phyloP scores from a whole-genome alignment of 306 rosid genomes.

The Prunus armeniaca region DNA sequence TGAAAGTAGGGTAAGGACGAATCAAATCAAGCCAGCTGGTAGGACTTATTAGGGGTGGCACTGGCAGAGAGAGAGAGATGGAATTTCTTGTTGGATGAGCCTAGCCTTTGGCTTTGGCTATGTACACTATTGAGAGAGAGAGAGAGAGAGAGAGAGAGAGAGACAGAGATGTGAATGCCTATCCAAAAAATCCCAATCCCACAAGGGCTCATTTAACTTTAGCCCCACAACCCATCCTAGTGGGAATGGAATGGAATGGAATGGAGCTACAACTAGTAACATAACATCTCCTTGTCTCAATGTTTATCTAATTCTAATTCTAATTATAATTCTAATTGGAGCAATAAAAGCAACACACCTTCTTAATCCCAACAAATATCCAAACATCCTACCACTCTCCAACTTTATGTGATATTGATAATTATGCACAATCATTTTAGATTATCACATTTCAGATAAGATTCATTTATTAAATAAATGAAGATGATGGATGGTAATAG shows the following conservation, averaged over 20 bases:
- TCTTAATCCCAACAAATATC: no score
- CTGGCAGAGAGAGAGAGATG: constrained; percentile 26
- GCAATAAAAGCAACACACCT: constrained; percentile 13
- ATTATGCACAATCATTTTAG: not conserved
- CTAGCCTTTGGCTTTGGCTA: no score
- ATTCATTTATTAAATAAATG: not conserved
- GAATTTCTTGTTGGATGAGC: constrained; percentile 58
- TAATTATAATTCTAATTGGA: constrained; percentile 16
- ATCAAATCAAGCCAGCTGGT: constrained; percentile 48
- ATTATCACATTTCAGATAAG: constrained; percentile 15
- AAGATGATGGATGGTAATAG: not conserved
- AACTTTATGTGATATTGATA: no score
- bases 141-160: constrained; percentile 19
- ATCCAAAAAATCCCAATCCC: constrained; percentile 33
- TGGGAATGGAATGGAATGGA: constrained; percentile 7
- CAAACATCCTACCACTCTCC: no score
- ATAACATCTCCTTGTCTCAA: constrained; percentile 1
- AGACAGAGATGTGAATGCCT: constrained; percentile 39
- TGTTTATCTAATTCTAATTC: constrained; percentile 31
- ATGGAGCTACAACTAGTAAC: not conserved
- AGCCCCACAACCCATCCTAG: constrained; percentile 76
- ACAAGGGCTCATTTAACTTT: constrained; percentile 27
- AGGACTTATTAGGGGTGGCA: not conserved
- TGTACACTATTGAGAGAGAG: not conserved
- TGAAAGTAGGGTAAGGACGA: constrained; percentile 33